These are phyloP conservation scores for Sordariomycetes sp. DNA, from an alignment of 2,329 filamentous ascomycete genomes.

Conservation along the genomic window DNA sequence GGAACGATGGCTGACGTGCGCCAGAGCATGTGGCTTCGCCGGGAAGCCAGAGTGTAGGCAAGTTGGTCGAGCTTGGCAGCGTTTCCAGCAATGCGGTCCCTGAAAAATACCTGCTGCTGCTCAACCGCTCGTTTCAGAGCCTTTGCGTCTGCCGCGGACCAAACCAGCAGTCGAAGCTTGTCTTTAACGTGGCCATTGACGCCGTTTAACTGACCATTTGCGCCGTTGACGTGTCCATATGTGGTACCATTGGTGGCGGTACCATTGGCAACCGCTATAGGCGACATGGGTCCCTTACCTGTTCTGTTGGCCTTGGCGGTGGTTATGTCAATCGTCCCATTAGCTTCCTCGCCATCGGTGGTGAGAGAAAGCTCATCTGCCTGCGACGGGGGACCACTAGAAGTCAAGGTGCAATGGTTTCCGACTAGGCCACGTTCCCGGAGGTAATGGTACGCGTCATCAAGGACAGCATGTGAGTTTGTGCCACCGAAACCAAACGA, in stretches of 20 bases:
- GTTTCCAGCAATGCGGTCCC: neutral
- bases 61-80: neutral
- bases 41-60: neutral
- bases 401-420: neutral
- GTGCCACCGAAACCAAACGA: constrained; percentile 15
- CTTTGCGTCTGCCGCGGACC: neutral
- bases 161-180: neutral
- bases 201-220: no score
- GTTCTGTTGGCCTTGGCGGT: no score
- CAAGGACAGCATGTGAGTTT: constrained; percentile 14
- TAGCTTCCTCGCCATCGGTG: neutral
- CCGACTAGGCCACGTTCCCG: neutral
- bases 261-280: neutral
- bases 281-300: no score
- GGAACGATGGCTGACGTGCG: neutral
- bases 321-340: neutral
- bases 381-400: neutral
- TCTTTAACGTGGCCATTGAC: neutral
- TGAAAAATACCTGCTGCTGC: neutral
- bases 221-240: neutral
- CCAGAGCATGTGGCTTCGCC: neutral
- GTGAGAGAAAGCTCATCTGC: neutral
- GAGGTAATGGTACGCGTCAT: constrained; percentile 6
- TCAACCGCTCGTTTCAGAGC: neutral
- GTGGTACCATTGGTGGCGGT: neutral